A percentile compares a stretch with the other conserved stretches of the same genome.
phyloP scores from a whole-genome alignment of 306 rosid genomes.

The Lathyrus tuberosus region DNA sequence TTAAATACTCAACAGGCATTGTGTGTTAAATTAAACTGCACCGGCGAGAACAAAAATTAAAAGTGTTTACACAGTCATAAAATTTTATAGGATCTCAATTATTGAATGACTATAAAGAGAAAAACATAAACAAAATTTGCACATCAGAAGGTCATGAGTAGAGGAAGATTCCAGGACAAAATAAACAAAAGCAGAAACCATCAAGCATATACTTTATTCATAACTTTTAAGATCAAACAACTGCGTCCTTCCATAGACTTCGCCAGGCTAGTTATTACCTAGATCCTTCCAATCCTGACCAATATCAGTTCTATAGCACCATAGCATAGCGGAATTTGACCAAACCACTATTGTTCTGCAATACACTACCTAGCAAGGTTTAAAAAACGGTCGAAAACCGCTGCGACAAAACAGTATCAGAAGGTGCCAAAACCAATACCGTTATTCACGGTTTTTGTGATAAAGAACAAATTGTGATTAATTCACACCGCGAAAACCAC shows the following conservation, averaged over 20 bases:
- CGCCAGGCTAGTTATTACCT: neutral
- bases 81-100: neutral
- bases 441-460: too few species aligned
- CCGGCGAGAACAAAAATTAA: conserved; percentile 21
- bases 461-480: too few species aligned
- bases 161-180: neutral
- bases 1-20: conserved; percentile 18
- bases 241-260: neutral
- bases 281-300: neutral
- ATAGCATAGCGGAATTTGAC: neutral
- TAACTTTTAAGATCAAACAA: conserved; percentile 19
- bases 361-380: neutral
- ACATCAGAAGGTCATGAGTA: neutral
- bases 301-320: neutral
- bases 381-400: too few species aligned
- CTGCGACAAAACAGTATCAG: too few species aligned
- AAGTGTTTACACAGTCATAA: conserved; percentile 4
- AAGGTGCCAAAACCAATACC: too few species aligned
- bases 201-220: conserved; percentile 28
- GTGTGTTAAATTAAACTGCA: conserved; percentile 32
- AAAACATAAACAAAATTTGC: neutral
- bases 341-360: neutral
- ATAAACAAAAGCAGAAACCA: conserved; percentile 13
- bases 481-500: too few species aligned
- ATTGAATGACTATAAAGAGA: neutral